These are phyloP conservation scores for Casaregolazyma lundiana DNA, from an alignment of 1,139 yeast genomes.

Conservation along the genomic window DNA sequence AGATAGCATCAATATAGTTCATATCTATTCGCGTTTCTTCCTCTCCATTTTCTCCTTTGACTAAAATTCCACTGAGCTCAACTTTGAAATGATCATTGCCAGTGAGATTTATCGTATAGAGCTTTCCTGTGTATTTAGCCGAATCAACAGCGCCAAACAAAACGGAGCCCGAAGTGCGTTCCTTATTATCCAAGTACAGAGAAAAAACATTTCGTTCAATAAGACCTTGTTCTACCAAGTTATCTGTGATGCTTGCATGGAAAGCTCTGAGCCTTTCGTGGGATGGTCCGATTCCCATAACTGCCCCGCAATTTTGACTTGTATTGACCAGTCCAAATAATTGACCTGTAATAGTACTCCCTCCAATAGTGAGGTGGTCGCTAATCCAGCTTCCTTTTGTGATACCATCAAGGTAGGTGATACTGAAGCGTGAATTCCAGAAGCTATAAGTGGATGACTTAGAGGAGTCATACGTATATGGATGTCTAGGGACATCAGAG, in stretches of 20 bases:
- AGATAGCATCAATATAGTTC: constrained; percentile 3
- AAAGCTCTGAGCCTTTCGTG: not conserved
- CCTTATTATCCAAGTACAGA: constrained; percentile 43
- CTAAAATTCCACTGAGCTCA: constrained; percentile 12
- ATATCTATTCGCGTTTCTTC: too few relatives aligned
- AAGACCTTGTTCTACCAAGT: constrained; percentile 43
- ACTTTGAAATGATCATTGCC: constrained; percentile 11
- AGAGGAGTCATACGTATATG: constrained; percentile 4
- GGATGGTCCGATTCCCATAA: too few relatives aligned
- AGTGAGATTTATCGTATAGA: constrained; percentile 31
- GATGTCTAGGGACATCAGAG: constrained; percentile 10
- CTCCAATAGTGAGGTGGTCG: constrained; percentile 34
- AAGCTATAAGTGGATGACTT: constrained; percentile 14
- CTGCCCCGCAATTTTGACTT: too few relatives aligned
- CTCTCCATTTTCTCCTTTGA: too few relatives aligned
- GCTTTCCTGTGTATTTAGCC: constrained; percentile 45
- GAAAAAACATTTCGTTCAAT: constrained; percentile 48
- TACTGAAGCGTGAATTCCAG: constrained; percentile 20
- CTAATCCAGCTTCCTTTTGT: constrained; percentile 43
- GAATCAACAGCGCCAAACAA: constrained; percentile 58
- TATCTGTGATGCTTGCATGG: constrained; percentile 42
- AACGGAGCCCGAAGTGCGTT: constrained; percentile 42
- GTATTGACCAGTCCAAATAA: constrained; percentile 1
- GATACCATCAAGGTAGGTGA: constrained; percentile 26
- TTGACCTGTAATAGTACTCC: constrained; percentile 6